Conservation (phyloP, 306 rosid species). For the Gynostemma pentaphyllum region DNA sequence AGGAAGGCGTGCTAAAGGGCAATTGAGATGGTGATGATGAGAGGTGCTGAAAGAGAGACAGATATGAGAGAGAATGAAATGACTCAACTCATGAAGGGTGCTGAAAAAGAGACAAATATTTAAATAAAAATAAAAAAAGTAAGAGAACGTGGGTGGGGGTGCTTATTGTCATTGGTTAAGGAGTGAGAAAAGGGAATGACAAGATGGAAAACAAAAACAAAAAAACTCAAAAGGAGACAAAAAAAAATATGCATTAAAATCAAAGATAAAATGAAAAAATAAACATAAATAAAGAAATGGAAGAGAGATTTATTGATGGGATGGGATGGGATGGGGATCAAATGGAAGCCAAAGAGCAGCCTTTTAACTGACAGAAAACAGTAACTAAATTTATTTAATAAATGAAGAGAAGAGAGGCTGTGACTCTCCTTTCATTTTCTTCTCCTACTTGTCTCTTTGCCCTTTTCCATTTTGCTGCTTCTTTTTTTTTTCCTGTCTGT, state of each 20-base stretch:
- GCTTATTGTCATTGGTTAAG: background rate
- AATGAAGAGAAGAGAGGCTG: no score
- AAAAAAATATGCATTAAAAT: no score
- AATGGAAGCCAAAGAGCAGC: slow-evolving; percentile 4
- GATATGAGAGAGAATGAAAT: slow-evolving; percentile 6
- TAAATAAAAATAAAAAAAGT: background rate
- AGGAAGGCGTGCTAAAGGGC: slow-evolving; percentile 25
- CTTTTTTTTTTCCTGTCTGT: background rate
- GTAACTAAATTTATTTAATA: no score
- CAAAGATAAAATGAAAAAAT: no score
- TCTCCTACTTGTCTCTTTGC: background rate
- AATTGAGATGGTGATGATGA: slow-evolving; percentile 21
- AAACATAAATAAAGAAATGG: no score
- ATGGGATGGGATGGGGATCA: background rate
- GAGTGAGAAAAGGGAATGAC: background rate
- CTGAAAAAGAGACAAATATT: slow-evolving; percentile 1
- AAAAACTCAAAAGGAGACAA: slow-evolving; percentile 1
- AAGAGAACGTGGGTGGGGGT: background rate
- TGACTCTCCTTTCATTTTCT: background rate
- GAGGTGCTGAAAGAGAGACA: slow-evolving; percentile 9
- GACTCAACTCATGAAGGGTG: no score
- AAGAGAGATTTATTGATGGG: no score
- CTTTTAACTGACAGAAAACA: slow-evolving; percentile 2
- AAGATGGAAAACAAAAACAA: background rate
- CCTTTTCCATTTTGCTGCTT: background rate